Evolutionary conservation across 139 green algal species (phyloP).

Genomic region (Tetraselmis chui): DNA sequence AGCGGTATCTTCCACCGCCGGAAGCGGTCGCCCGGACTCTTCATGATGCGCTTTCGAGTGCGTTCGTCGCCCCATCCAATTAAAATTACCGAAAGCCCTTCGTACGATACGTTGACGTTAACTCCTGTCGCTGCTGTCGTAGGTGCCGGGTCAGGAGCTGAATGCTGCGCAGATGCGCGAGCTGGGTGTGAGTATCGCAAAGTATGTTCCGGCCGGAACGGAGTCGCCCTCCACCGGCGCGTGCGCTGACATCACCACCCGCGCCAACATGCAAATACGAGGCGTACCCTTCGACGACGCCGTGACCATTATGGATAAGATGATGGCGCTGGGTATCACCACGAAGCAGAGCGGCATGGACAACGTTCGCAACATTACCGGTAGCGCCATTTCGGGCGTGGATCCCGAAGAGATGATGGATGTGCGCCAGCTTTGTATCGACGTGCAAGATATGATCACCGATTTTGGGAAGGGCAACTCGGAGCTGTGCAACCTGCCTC

Average conservation of each 20-base stretch:
- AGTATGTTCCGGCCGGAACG: conserved; percentile 66
- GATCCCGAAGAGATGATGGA: conserved; percentile 94
- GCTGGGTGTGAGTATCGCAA: conserved; percentile 53
- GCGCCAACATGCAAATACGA: conserved; percentile 92
- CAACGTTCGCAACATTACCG: conserved; percentile 94
- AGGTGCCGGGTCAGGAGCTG: conserved; percentile 86
- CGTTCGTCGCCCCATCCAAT: background rate
- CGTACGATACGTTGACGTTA: background rate
- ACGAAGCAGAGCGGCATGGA: conserved; percentile 90
- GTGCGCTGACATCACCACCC: conserved; percentile 94
- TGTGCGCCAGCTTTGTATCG: conserved; percentile 44
- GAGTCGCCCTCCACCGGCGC: conserved; percentile 16
- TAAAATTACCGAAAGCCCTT: background rate
- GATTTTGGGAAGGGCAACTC: conserved; percentile 61
- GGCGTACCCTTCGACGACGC: conserved; percentile 68
- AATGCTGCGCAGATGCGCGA: conserved; percentile 66
- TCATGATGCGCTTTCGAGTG: conserved; percentile 91
- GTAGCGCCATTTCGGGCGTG: conserved; percentile 70
- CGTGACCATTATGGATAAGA: conserved; percentile 8
- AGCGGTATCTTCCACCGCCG: conserved; percentile 91
- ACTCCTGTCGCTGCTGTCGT: background rate
- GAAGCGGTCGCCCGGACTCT: conserved; percentile 84
- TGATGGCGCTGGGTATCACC: conserved; percentile 55
- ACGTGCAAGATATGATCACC: conserved; percentile 56
- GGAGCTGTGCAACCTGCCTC: conserved; percentile 87